Conservation (phyloP, 2,329 filamentous ascomycete species). For the Diaporthe capsici region DNA sequence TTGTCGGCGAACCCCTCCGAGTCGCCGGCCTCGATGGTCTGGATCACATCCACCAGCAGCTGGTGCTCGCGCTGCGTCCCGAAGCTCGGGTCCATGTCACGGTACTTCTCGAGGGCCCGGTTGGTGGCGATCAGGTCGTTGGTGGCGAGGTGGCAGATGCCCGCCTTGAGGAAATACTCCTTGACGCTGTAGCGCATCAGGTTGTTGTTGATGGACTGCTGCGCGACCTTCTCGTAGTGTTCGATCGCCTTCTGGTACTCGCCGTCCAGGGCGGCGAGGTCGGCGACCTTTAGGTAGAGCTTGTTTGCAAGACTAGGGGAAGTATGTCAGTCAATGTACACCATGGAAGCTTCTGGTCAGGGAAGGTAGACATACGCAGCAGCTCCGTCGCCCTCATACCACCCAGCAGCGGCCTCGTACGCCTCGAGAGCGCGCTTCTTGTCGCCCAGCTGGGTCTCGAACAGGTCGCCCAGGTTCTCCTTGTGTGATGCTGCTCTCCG, state of each 20-base stretch:
- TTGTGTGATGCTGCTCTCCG: slow-evolving; percentile 91
- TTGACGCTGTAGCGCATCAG: slow-evolving; percentile 95
- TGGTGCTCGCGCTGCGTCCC: slow-evolving; percentile 83
- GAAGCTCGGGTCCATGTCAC: slow-evolving; percentile 84
- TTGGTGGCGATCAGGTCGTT: slow-evolving; percentile 83
- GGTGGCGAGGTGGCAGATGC: slow-evolving; percentile 85
- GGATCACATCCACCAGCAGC: slow-evolving; percentile 82
- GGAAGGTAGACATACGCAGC: slow-evolving; percentile 72
- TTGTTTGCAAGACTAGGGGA: slow-evolving; percentile 85
- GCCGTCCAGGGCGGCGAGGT: slow-evolving; percentile 83
- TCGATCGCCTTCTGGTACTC: slow-evolving; percentile 89
- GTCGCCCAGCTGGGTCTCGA: slow-evolving; percentile 85
- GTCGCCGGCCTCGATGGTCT: slow-evolving; percentile 82
- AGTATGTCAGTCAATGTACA: no score
- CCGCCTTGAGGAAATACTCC: slow-evolving; percentile 94
- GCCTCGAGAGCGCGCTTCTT: slow-evolving; percentile 82
- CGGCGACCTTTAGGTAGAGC: slow-evolving; percentile 91
- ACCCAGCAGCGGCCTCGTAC: slow-evolving; percentile 88
- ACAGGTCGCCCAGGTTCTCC: slow-evolving; percentile 89
- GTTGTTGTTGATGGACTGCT: slow-evolving; percentile 86
- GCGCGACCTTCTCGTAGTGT: slow-evolving; percentile 87
- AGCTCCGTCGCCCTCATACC: slow-evolving; percentile 91
- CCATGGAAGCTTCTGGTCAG: no score
- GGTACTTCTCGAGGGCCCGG: slow-evolving; percentile 85
- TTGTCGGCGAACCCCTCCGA: slow-evolving; percentile 89